Conservation (phyloP, 164 flowering plant genomes). For the Protea cynaroides region DNA sequence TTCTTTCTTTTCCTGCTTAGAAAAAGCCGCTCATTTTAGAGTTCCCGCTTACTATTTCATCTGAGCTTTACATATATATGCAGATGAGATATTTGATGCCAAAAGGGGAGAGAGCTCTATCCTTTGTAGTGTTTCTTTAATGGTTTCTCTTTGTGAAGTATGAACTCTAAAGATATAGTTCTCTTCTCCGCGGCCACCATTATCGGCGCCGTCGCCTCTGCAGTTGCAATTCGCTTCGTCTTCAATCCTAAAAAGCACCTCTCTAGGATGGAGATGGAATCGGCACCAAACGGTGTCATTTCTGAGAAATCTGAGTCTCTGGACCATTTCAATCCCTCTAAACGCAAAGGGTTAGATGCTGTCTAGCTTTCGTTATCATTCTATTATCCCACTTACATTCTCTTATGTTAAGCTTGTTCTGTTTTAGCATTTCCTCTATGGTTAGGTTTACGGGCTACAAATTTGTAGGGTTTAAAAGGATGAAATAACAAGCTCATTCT, state of each 20-base stretch:
- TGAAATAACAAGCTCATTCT: too few species aligned
- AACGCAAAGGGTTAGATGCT: conserved; percentile 50
- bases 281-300: conserved; percentile 16
- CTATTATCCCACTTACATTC: neutral
- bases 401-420: neutral
- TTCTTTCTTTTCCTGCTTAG: too few species aligned
- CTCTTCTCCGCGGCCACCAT: conserved; percentile 49
- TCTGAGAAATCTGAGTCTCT: conserved; percentile 17
- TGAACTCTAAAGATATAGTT: conserved; percentile 52
- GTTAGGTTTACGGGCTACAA: too few species aligned
- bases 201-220: conserved; percentile 48
- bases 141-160: neutral
- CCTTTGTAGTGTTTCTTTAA: too few species aligned
- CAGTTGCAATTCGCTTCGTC: conserved; percentile 40
- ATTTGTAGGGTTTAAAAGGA: too few species aligned
- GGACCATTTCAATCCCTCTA: conserved; percentile 65
- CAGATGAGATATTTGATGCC: too few species aligned
- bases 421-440: too few species aligned
- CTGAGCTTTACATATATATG: too few species aligned
- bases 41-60: too few species aligned
- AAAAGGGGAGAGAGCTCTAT: too few species aligned
- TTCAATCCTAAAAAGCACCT: conserved; percentile 20
- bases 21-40: too few species aligned
- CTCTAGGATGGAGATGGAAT: neutral
- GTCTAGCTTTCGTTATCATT: neutral